These are phyloP conservation scores for Uronychia setigera DNA, from an alignment of 73 alveolate genomes.

Conservation along the genomic window DNA sequence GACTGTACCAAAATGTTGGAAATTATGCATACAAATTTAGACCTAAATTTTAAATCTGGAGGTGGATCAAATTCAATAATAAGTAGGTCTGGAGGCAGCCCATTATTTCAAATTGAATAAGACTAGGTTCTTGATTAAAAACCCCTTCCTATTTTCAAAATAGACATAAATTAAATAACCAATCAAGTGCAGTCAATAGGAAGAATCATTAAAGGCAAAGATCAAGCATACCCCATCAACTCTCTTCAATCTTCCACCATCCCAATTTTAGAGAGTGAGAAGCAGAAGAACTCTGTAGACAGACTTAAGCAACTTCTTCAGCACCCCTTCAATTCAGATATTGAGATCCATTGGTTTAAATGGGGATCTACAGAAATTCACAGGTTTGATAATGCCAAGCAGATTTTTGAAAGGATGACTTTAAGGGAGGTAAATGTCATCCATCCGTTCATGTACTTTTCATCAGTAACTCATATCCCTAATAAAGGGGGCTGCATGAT, in stretches of 20 bases:
- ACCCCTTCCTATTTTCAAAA: no score
- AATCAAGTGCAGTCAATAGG: neutral
- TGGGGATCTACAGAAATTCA: neutral
- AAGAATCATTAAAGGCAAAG: neutral
- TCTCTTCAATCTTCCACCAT: neutral
- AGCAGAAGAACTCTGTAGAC: neutral
- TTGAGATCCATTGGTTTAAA: neutral
- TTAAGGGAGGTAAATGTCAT: neutral
- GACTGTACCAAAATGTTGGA: neutral
- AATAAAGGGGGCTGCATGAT: neutral
- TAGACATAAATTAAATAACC: no score
- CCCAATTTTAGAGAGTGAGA: no score
- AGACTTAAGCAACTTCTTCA: neutral
- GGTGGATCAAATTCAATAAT: no score
- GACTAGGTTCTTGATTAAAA: no score
- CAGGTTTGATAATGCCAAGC: neutral
- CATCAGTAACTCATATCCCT: neutral
- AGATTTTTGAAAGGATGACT: conserved; percentile 11
- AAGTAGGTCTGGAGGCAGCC: no score
- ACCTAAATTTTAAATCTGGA: no score
- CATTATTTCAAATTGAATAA: no score
- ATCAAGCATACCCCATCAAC: neutral
- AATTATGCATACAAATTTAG: no score
- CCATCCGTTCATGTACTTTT: neutral
- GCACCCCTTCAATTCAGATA: neutral